phyloP scores from a whole-genome alignment of 768 basidiomycete species.

The Baorangia bicolor region DNA sequence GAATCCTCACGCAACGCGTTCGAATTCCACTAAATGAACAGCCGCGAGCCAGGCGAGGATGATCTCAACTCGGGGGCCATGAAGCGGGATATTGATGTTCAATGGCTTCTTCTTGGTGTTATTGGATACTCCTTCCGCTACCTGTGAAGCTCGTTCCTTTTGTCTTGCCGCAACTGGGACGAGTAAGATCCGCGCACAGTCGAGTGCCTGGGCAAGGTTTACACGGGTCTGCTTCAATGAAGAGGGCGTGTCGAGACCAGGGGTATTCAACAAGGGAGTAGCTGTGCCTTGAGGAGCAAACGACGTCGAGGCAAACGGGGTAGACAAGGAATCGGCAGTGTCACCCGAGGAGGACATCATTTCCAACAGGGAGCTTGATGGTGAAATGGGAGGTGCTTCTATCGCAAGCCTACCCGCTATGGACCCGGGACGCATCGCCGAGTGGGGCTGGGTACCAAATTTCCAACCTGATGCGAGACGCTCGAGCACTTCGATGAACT shows the following conservation, averaged over 20 bases:
- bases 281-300: slow-evolving; percentile 13
- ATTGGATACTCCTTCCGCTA: slow-evolving; percentile 45
- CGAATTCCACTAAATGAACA: slow-evolving; percentile 75
- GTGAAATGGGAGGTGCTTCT: slow-evolving; percentile 29
- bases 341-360: slow-evolving; percentile 26
- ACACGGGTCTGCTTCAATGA: slow-evolving; percentile 21
- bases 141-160: slow-evolving; percentile 54
- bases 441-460: slow-evolving; percentile 60
- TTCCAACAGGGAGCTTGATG: slow-evolving; percentile 23
- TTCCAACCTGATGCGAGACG: slow-evolving; percentile 78
- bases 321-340: slow-evolving; percentile 12
- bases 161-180: slow-evolving; percentile 68
- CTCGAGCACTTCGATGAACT: slow-evolving; percentile 83
- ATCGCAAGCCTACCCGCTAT: slow-evolving; percentile 47
- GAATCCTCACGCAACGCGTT: slow-evolving; percentile 33
- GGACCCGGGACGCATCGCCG: slow-evolving; percentile 31
- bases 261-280: slow-evolving; percentile 22
- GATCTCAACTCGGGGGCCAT: slow-evolving; percentile 84
- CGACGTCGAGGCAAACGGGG: slow-evolving; percentile 24
- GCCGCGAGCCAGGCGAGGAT: slow-evolving; percentile 84
- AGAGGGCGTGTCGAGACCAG: slow-evolving; percentile 20
- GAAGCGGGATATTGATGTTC: slow-evolving; percentile 78
- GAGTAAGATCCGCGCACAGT: slow-evolving; percentile 70
- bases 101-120: slow-evolving; percentile 52
- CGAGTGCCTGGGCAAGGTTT: slow-evolving; percentile 56